These are phyloP conservation scores for Trametes cingulata DNA, from an alignment of 768 basidiomycete species.

Conservation along the genomic window DNA sequence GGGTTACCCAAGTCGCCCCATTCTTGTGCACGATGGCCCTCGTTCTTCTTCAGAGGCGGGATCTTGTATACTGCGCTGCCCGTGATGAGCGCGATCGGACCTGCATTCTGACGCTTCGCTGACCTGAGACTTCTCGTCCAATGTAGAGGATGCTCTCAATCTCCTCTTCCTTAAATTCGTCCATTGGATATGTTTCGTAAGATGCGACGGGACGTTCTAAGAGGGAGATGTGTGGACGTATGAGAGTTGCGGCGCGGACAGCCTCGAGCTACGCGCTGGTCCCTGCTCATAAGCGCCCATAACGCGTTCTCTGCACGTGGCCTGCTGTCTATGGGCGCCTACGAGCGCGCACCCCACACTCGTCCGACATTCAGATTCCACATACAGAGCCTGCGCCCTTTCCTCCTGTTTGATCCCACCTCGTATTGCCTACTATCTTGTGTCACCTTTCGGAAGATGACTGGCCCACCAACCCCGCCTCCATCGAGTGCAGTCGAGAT, in stretches of 20 bases:
- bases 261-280: slow-evolving; percentile 3
- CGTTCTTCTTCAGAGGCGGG: slow-evolving; percentile 80
- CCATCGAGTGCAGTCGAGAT: slow-evolving; percentile 58
- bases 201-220: neutral
- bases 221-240: neutral
- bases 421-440: slow-evolving; percentile 8
- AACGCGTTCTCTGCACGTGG: neutral
- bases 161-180: slow-evolving; percentile 55
- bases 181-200: slow-evolving; percentile 39
- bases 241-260: neutral
- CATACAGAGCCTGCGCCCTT: too few relatives aligned
- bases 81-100: slow-evolving; percentile 18
- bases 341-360: too few relatives aligned
- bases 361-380: too few relatives aligned
- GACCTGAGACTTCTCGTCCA: slow-evolving; percentile 89
- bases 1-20: slow-evolving; percentile 87
- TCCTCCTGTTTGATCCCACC: neutral
- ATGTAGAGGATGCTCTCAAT: slow-evolving; percentile 90
- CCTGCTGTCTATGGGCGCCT: slow-evolving; percentile 1
- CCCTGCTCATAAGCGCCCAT: slow-evolving; percentile 2
- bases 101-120: slow-evolving; percentile 22
- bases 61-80: slow-evolving; percentile 78
- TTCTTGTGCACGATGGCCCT: slow-evolving; percentile 89
- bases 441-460: slow-evolving; percentile 53
- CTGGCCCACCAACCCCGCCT: slow-evolving; percentile 65